Conservation (phyloP, 495 filamentous ascomycete genomes). For the Copromyces sp. region DNA sequence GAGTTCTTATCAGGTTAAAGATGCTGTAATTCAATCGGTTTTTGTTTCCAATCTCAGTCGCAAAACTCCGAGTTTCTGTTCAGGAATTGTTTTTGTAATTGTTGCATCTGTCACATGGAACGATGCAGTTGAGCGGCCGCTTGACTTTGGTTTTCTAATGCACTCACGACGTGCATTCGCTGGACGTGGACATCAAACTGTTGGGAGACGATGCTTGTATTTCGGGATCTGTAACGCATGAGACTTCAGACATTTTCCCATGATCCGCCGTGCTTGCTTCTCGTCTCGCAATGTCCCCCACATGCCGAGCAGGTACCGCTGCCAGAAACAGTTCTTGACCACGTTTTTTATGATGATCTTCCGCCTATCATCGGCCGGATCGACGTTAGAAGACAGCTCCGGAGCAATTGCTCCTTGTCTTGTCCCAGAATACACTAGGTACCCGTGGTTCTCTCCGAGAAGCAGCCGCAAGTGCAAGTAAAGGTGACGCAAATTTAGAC, state of each 20-base stretch:
- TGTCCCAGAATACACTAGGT: not conserved
- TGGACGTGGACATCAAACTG: not conserved
- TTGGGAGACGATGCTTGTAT: too few species aligned
- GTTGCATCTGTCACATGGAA: not conserved
- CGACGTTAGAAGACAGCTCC: not conserved
- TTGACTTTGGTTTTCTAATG: not conserved
- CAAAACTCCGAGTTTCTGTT: not conserved
- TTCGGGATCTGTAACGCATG: not conserved
- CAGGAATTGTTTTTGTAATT: not conserved
- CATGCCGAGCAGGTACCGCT: not conserved
- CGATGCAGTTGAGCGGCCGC: not conserved
- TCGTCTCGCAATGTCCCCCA: not conserved
- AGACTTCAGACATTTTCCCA: not conserved
- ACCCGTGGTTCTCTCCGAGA: not conserved
- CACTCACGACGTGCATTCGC: not conserved
- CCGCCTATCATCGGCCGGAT: not conserved
- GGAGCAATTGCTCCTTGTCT: not conserved
- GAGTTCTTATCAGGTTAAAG: not conserved
- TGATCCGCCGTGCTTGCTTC: not conserved
- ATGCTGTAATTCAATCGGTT: not conserved
- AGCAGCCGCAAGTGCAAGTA: not conserved
- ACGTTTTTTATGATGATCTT: not conserved
- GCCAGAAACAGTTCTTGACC: not conserved
- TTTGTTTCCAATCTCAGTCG: not conserved
- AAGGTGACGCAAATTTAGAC: not conserved